These are phyloP conservation scores for Lasiodiplodia citricola DNA, from an alignment of 2,329 filamentous ascomycete species.

Conservation along the genomic window DNA sequence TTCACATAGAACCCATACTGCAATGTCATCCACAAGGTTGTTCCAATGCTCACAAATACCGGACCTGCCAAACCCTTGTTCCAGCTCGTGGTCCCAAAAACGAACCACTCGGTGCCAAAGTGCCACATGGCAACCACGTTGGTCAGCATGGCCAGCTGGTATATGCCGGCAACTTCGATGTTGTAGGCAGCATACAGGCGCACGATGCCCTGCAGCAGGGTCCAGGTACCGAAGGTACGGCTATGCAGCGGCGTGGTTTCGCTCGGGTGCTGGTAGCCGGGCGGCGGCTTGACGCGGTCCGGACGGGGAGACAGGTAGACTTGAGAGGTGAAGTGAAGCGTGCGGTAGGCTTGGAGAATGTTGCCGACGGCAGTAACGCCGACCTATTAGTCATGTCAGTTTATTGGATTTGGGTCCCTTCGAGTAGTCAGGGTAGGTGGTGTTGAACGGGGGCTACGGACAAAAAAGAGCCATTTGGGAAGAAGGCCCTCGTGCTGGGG, in stretches of 20 bases:
- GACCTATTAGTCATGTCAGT: slow-evolving; percentile 60
- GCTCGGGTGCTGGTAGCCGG: slow-evolving; percentile 42
- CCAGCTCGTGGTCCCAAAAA: slow-evolving; percentile 77
- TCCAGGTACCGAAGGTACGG: slow-evolving; percentile 88
- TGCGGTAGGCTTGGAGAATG: slow-evolving; percentile 80
- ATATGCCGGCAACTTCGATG: slow-evolving; percentile 72
- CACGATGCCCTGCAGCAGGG: slow-evolving; percentile 75
- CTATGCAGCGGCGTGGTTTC: slow-evolving; percentile 75
- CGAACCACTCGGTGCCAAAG: slow-evolving; percentile 79
- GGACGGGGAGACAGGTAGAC: slow-evolving; percentile 73
- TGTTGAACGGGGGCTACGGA: slow-evolving; percentile 43
- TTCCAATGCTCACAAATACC: slow-evolving; percentile 61
- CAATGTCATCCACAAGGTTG: slow-evolving; percentile 65
- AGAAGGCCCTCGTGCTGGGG: slow-evolving; percentile 57
- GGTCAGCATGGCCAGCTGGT: slow-evolving; percentile 81
- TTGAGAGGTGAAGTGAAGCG: slow-evolving; percentile 80
- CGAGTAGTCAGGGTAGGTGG: neutral
- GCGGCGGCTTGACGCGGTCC: slow-evolving; percentile 51
- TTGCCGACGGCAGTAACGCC: slow-evolving; percentile 84
- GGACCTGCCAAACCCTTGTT: slow-evolving; percentile 64
- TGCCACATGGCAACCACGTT: slow-evolving; percentile 79
- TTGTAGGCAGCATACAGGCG: slow-evolving; percentile 85
- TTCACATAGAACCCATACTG: slow-evolving; percentile 75
- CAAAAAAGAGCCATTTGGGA: slow-evolving; percentile 70
- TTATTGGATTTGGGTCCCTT: neutral